Conservation (phyloP, 1,284 basidiomycete genomes). For the Ceratobasidium sp. region DNA sequence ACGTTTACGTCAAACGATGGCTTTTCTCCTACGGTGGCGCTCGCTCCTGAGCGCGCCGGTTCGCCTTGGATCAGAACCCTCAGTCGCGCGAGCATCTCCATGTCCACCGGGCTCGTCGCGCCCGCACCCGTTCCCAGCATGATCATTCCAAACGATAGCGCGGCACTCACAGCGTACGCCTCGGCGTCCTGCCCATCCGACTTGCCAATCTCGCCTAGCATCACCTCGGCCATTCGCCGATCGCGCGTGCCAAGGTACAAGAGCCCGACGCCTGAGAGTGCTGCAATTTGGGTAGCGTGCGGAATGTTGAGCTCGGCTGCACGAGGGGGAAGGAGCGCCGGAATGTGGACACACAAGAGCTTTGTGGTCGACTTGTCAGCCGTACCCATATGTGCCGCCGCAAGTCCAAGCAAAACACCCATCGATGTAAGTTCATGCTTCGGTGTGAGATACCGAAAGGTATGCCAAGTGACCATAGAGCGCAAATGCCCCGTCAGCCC, state of each 20-base stretch:
- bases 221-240: slow-evolving; percentile 90
- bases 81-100: slow-evolving; percentile 72
- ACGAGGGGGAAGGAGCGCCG: slow-evolving; percentile 88
- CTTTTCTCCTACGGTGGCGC: slow-evolving; percentile 46
- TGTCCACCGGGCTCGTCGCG: slow-evolving; percentile 70
- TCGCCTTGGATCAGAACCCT: slow-evolving; percentile 80
- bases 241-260: slow-evolving; percentile 90
- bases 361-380: slow-evolving; percentile 89
- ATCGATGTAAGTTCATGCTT: slow-evolving; percentile 96
- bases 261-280: slow-evolving; percentile 88
- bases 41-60: slow-evolving; percentile 45
- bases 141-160: slow-evolving; percentile 93
- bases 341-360: slow-evolving; percentile 90
- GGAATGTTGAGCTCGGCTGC: slow-evolving; percentile 90
- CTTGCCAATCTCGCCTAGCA: slow-evolving; percentile 80
- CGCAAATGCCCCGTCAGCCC: slow-evolving; percentile 92
- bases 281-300: slow-evolving; percentile 89
- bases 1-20: slow-evolving; percentile 81
- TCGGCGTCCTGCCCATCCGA: slow-evolving; percentile 74
- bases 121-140: slow-evolving; percentile 88
- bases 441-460: slow-evolving; percentile 90
- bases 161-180: slow-evolving; percentile 90
- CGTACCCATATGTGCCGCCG: slow-evolving; percentile 91
- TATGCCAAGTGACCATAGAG: slow-evolving; percentile 88
- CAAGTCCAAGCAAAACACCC: slow-evolving; percentile 90